Evolutionary conservation across 306 rosid genomes (phyloP).

Genomic region (Cicer yamashitae): DNA sequence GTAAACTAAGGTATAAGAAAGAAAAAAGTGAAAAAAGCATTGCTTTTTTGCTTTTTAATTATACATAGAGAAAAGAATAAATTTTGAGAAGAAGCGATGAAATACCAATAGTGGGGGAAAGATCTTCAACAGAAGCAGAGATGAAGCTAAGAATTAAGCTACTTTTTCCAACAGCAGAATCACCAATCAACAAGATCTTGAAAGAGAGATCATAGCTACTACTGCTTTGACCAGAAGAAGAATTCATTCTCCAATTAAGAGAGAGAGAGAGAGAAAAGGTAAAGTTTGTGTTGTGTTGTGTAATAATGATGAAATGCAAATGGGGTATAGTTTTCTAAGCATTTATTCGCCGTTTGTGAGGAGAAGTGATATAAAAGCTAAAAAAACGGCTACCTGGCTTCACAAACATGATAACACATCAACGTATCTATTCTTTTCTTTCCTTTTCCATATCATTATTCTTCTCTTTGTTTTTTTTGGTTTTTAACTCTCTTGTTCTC

Average conservation of each 20-base stretch:
- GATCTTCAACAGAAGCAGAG: constrained; percentile 62
- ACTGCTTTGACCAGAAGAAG: constrained; percentile 80
- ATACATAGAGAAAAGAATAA: too few relatives aligned
- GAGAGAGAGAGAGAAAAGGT: constrained; percentile 23
- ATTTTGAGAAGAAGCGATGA: neutral
- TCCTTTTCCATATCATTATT: constrained; percentile 1
- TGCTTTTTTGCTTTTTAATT: too few relatives aligned
- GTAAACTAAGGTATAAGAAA: neutral
- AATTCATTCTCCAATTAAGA: constrained; percentile 60
- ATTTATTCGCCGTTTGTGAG: neutral
- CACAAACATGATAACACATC: constrained; percentile 54
- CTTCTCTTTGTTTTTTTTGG: neutral
- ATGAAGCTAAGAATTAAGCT: constrained; percentile 90
- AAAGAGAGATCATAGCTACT: constrained; percentile 85
- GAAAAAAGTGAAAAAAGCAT: too few relatives aligned
- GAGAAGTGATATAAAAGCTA: constrained; percentile 55
- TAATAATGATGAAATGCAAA: neutral
- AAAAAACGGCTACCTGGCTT: constrained; percentile 64
- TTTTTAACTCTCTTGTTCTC: too few relatives aligned
- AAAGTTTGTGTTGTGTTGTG: too few relatives aligned
- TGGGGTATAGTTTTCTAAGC: constrained; percentile 38
- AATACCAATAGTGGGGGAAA: constrained; percentile 89
- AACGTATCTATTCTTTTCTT: constrained; percentile 71
- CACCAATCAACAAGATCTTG: constrained; percentile 97
- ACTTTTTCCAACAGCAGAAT: constrained; percentile 95